Evolutionary conservation across 2,329 filamentous ascomycete genomes (phyloP), one percentile per base, ranked within the genome.

Genomic region (Thermomyces lanuginosus): DNA sequence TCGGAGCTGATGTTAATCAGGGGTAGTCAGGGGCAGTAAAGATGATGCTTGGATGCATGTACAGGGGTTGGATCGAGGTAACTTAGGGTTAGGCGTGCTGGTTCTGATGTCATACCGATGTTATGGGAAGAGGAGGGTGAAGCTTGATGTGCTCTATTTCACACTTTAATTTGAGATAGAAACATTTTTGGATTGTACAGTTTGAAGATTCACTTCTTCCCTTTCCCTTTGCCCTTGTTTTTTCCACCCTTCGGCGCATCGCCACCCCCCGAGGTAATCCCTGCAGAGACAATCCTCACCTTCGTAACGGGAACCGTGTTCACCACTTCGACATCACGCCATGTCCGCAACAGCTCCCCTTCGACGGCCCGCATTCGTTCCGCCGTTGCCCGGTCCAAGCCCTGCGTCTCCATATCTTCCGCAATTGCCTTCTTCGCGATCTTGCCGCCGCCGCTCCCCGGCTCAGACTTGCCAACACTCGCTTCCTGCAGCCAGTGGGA

Each of bases 361-460:
- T 95, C 89, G 9, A 73, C 60, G 0, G 79, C 80, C 72, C 82
- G 89, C 51, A 92, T 79, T 43, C 67, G 69, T 58, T 92, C 82
- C 7, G 61, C 63, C 42, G 77, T 75, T 28, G 56, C 51, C 19
- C 61, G 58, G 31, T 56, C 38, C 28, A 33, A 17, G 0, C 31
- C 31, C 3, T 33, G 22, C 7, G 31, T 28, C n/a, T n/a, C n/a
- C 22, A 33, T 22, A 28, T 33, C 31, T 21, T 30, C 31, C n/a
- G 31, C 25, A 22, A 33, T 33, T 8, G 15, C 53, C 29, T 58
- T 58, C 27, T 56, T 55, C 29, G 53, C 61, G 28, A 59, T 61
- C 14, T 32, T 38, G 8, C 21, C 32, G 7, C 45, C 46, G 3
- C 22, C 12, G 14, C 8, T 7, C 9, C 22, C 17, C 6, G 19